Percentiles rank a stretch among this genome's conserved stretches.
phyloP scores from a whole-genome alignment of 768 basidiomycete genomes.

The Rhodotorula babjevae region DNA sequence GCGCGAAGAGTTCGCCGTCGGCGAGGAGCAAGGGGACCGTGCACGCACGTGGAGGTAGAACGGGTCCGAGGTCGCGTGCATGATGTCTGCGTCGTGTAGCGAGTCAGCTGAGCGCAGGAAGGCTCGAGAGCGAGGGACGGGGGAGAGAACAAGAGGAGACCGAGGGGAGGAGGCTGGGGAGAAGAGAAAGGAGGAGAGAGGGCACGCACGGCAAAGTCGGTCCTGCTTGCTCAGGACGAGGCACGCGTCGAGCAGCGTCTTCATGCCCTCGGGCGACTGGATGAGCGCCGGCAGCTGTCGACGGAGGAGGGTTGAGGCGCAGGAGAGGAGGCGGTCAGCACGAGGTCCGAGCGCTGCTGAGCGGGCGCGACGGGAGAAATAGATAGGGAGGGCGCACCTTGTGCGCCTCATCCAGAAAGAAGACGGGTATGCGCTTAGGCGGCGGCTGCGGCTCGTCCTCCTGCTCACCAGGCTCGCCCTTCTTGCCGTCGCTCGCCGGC shows the following conservation, averaged over 20 bases:
- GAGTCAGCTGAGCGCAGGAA: not conserved
- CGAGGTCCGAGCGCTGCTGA: not conserved
- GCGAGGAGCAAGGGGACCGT: too few relatives aligned
- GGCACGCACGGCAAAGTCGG: conserved; percentile 71
- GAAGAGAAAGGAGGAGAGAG: conserved; percentile 53
- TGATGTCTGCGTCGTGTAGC: conserved; percentile 23
- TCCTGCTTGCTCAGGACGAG: conserved; percentile 83
- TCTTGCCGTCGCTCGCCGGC: conserved; percentile 11
- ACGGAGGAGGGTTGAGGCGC: too few relatives aligned
- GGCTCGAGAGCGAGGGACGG: too few relatives aligned
- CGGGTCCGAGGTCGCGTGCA: conserved; percentile 26
- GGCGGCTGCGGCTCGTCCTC: conserved; percentile 49
- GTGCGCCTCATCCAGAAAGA: conserved; percentile 83
- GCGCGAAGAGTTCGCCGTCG: too few relatives aligned
- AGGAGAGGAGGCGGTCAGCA: not conserved
- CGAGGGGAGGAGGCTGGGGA: too few relatives aligned
- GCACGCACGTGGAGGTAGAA: conserved; percentile 29
- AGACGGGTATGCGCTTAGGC: conserved; percentile 67
- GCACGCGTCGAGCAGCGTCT: conserved; percentile 76
- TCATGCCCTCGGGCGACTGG: conserved; percentile 74
- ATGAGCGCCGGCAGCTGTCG: conserved; percentile 62
- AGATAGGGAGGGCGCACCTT: conserved; percentile 53
- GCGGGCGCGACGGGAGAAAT: not conserved
- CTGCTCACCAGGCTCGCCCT: conserved; percentile 44
- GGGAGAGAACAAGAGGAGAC: too few relatives aligned